A percentile compares a stretch with the other conserved stretches of the same genome.
Conservation (phyloP, 805 yeast genomes). For the Schizosaccharomyces pombe region DNA sequence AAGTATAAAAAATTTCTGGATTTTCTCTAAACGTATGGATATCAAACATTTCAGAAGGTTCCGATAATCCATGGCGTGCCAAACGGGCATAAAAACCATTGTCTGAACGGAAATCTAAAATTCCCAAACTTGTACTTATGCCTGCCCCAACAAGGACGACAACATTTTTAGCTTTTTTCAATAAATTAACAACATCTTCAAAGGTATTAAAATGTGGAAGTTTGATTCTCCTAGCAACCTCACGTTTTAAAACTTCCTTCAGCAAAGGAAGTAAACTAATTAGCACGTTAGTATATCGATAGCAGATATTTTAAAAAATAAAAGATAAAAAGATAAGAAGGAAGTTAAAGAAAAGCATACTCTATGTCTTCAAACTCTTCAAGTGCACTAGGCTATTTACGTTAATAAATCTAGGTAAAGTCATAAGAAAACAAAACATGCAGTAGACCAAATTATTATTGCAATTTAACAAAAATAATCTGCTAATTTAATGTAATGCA, state of each 20-base stretch:
- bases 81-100: constrained; percentile 59
- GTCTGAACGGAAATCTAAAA: constrained; percentile 82
- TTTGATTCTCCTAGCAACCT: neutral
- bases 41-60: constrained; percentile 81
- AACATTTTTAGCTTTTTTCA: constrained; percentile 34
- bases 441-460: no score
- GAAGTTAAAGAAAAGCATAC: no score
- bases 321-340: no score
- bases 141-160: constrained; percentile 83
- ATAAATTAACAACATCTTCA: constrained; percentile 31
- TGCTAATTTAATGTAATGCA: neutral
- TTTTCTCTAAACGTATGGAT: constrained; percentile 44
- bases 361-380: neutral
- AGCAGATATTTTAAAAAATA: no score
- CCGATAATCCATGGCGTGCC: constrained; percentile 43
- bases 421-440: no score
- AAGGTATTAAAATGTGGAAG: constrained; percentile 18
- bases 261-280: neutral
- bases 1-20: constrained; percentile 63
- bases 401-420: no score
- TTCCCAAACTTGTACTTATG: constrained; percentile 68
- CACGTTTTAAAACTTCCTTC: neutral
- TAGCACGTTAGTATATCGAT: neutral
- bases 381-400: neutral
- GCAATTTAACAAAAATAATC: no score